A percentile compares a stretch with the other conserved stretches of the same genome.
These are phyloP conservation scores for Fusarium subtropicale DNA, from an alignment of 2,329 filamentous ascomycete species.

Conservation along the genomic window DNA sequence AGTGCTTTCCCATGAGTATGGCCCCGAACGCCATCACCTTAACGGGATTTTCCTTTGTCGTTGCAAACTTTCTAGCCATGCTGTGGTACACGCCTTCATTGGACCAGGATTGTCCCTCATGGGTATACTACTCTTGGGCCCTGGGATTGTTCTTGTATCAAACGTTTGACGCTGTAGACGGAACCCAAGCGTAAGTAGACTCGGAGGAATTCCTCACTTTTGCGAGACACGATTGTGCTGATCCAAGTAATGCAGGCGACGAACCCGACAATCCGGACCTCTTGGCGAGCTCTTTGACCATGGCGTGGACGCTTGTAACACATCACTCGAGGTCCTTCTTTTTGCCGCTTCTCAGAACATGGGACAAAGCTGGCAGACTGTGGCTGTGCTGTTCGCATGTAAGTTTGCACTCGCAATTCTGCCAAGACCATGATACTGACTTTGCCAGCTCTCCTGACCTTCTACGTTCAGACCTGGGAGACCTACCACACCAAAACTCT, in stretches of 20 bases:
- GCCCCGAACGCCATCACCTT: conserved; percentile 90
- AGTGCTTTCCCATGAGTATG: conserved; percentile 95
- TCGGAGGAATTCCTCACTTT: neutral
- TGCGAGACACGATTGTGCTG: conserved; percentile 6
- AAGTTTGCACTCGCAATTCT: conserved; percentile 49
- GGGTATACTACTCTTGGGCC: conserved; percentile 96
- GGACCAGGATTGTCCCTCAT: conserved; percentile 90
- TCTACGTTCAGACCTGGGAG: conserved; percentile 99
- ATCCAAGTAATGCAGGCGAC: conserved; percentile 68
- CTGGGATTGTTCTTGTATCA: conserved; percentile 94
- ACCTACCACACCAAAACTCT: conserved; percentile 98
- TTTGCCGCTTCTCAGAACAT: conserved; percentile 94
- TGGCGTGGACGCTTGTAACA: conserved; percentile 96
- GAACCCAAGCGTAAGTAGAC: conserved; percentile 83
- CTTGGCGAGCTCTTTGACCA: conserved; percentile 98
- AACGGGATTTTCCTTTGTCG: conserved; percentile 88
- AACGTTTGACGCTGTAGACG: conserved; percentile 98
- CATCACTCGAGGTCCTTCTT: conserved; percentile 89
- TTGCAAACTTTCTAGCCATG: conserved; percentile 89
- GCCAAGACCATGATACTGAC: conserved; percentile 12
- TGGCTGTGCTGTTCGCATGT: conserved; percentile 86
- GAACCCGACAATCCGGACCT: conserved; percentile 92
- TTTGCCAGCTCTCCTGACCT: conserved; percentile 82
- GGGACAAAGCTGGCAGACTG: conserved; percentile 90
- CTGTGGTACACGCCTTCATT: conserved; percentile 96